A percentile compares a stretch with the other conserved stretches of the same genome.
These are phyloP conservation scores for Rhizopogon vinicolor DNA, from an alignment of 768 basidiomycete genomes.

Conservation along the genomic window DNA sequence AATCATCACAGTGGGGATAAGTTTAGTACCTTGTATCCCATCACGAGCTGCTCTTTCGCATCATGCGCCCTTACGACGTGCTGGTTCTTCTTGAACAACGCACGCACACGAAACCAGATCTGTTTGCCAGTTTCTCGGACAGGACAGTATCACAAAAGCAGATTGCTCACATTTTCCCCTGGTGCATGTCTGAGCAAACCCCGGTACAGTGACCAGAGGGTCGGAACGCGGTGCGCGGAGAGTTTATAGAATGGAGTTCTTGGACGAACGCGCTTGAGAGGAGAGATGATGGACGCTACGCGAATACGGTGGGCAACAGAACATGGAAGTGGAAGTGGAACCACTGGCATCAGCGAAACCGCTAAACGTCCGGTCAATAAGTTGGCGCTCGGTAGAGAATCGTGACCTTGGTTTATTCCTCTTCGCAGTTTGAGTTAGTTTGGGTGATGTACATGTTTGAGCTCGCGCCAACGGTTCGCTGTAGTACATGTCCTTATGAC, in stretches of 20 bases:
- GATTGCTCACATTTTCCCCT: conserved; percentile 42
- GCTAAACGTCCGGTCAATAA: not conserved
- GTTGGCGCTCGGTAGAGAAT: not conserved
- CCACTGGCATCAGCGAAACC: conserved; percentile 4
- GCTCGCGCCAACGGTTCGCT: too few relatives aligned
- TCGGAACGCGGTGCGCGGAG: conserved; percentile 70
- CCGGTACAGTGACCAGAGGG: conserved; percentile 73
- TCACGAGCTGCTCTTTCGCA: conserved; percentile 42
- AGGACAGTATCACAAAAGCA: not conserved
- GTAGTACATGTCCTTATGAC: too few relatives aligned
- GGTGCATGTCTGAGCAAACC: conserved; percentile 56
- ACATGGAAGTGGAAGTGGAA: conserved; percentile 9
- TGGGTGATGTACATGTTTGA: too few relatives aligned
- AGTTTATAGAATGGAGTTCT: conserved; percentile 65
- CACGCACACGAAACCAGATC: conserved; percentile 54
- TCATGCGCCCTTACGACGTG: conserved; percentile 48
- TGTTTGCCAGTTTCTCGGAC: conserved; percentile 23
- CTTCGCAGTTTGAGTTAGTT: not conserved
- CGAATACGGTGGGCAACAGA: conserved; percentile 45
- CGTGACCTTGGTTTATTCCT: not conserved
- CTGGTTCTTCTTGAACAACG: conserved; percentile 48
- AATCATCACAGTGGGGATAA: not conserved
- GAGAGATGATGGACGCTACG: conserved; percentile 48
- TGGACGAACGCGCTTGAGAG: conserved; percentile 55
- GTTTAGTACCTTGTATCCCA: conserved; percentile 52